Conservation (phyloP, 192 early-diverging fungal genomes). For the Coemansia asiatica region DNA sequence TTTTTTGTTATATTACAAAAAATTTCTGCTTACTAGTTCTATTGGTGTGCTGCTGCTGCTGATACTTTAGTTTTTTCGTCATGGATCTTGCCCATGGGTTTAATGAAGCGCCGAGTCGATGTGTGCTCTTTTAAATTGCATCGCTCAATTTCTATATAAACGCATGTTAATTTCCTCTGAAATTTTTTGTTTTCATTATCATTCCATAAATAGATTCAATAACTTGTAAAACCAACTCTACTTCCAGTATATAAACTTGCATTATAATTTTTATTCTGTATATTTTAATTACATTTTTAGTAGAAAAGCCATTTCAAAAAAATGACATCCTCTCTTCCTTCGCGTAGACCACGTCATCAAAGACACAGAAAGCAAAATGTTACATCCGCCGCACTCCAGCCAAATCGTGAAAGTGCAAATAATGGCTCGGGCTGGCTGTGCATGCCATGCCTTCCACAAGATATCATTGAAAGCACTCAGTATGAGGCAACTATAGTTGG, state of each 20-base stretch:
- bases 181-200: no score
- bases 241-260: neutral
- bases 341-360: constrained; percentile 8
- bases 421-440: constrained; percentile 5
- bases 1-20: no score
- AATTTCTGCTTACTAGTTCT: no score
- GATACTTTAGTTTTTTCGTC: no score
- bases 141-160: no score
- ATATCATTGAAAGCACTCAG: constrained; percentile 8
- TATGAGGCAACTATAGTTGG: constrained; percentile 10
- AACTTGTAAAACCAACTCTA: no score
- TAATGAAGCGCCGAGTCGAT: no score
- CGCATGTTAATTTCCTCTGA: no score
- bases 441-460: constrained; percentile 12
- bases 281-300: neutral
- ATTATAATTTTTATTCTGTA: neutral
- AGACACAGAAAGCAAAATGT: neutral
- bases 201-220: no score
- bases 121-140: no score
- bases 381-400: neutral
- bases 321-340: constrained; percentile 6
- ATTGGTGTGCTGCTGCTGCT: no score
- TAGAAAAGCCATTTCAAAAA: neutral
- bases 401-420: neutral
- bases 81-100: no score